Evolutionary conservation across 2,329 filamentous ascomycete species (phyloP).

Genomic region (Bipolaris cookei): DNA sequence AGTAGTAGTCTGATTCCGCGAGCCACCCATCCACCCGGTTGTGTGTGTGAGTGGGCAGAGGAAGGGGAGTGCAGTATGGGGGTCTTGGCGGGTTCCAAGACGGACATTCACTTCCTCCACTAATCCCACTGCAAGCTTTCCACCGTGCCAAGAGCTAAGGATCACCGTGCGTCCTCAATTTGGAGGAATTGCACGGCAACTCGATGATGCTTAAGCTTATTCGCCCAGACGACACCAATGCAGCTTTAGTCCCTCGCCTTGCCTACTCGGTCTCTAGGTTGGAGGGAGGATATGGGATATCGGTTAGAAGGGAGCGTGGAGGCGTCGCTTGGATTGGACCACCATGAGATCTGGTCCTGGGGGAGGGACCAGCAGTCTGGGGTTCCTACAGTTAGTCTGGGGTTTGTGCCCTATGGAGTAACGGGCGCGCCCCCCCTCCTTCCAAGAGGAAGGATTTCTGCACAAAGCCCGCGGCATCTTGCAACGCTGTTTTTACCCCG

Average conservation of each 20-base stretch:
- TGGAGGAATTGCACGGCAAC: neutral
- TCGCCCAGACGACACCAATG: slow-evolving; percentile 13
- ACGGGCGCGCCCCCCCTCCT: too few species aligned
- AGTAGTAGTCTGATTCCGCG: too few species aligned
- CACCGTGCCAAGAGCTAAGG: slow-evolving; percentile 17
- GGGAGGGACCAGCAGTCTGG: slow-evolving; percentile 11
- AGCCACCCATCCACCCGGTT: too few species aligned
- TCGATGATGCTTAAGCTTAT: slow-evolving; percentile 8
- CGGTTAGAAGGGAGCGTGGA: slow-evolving; percentile 7
- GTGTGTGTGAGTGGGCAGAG: slow-evolving; percentile 21
- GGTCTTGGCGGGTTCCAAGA: slow-evolving; percentile 32
- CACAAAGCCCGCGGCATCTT: slow-evolving; percentile 28
- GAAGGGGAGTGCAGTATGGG: neutral
- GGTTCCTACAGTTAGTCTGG: slow-evolving; percentile 3
- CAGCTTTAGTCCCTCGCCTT: slow-evolving; percentile 6
- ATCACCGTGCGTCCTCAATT: slow-evolving; percentile 7
- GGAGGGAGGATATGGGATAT: slow-evolving; percentile 9
- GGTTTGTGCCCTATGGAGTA: slow-evolving; percentile 4
- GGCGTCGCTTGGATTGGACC: slow-evolving; percentile 1
- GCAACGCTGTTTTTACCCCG: slow-evolving; percentile 19
- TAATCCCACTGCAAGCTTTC: slow-evolving; percentile 15
- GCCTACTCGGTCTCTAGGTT: slow-evolving; percentile 7
- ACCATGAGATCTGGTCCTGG: neutral
- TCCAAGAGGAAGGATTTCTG: neutral
- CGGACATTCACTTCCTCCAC: slow-evolving; percentile 23